Percentiles rank a stretch among this genome's conserved stretches.
These are phyloP conservation scores for Dorcoceras hygrometricum DNA, from an alignment of 257 asterid genomes.

Conservation along the genomic window DNA sequence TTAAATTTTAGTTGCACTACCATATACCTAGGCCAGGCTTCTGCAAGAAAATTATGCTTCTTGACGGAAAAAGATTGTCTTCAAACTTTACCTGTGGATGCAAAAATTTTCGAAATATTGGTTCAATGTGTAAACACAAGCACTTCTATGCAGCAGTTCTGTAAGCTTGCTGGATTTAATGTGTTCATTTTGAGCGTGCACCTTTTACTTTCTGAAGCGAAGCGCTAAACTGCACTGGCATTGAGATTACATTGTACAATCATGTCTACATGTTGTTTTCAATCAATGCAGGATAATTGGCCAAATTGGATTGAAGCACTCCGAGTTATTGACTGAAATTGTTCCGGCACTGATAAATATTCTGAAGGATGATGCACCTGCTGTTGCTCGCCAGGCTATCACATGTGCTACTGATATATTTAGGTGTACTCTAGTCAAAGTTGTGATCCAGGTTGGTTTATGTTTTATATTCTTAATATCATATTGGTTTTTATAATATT, in stretches of 20 bases:
- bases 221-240: background rate
- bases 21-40: background rate
- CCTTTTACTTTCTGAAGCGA: constrained; percentile 6
- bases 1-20: background rate
- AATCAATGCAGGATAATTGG: constrained; percentile 62
- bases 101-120: background rate
- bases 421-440: constrained; percentile 54
- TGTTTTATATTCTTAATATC: no score
- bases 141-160: constrained; percentile 8
- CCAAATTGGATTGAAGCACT: constrained; percentile 71
- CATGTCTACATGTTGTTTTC: constrained; percentile 13
- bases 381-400: constrained; percentile 95
- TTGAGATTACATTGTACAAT: constrained; percentile 2
- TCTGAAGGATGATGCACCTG: constrained; percentile 76
- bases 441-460: background rate
- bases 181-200: background rate
- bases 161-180: constrained; percentile 14
- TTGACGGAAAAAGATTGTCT: background rate
- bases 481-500: no score
- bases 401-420: constrained; percentile 73
- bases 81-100: background rate
- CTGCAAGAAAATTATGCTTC: background rate
- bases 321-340: constrained; percentile 74
- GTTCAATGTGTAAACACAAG: background rate
- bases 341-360: constrained; percentile 65